These are phyloP conservation scores for Aspergillus pseudoviridinutans DNA, from an alignment of 2,329 filamentous ascomycete genomes.

Conservation along the genomic window DNA sequence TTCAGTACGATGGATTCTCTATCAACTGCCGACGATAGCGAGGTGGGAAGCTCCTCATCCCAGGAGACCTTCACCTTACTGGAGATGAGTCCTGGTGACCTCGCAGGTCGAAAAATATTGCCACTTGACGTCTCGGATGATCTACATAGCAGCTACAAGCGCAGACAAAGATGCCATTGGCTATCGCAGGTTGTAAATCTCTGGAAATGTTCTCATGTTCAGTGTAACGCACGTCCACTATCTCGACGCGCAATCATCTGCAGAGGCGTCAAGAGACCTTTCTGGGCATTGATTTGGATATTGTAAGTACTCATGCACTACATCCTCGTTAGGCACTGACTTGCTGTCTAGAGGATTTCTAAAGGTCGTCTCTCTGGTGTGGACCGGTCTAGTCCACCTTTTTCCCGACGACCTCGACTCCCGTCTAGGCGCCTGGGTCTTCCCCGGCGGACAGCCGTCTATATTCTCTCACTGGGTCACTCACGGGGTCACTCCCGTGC, in stretches of 20 bases:
- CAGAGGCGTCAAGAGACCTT: not conserved
- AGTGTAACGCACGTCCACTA: not conserved
- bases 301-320: not conserved
- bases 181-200: no score
- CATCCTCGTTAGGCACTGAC: not conserved
- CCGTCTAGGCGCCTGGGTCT: slow-evolving; percentile 6
- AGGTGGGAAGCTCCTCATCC: not conserved
- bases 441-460: slow-evolving; percentile 2
- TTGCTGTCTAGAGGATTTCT: not conserved
- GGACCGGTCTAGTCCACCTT: not conserved
- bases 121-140: no score
- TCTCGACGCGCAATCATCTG: not conserved
- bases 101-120: no score
- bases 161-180: no score
- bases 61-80: not conserved
- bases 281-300: not conserved
- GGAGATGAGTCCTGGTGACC: not conserved
- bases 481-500: slow-evolving; percentile 48
- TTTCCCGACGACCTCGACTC: slow-evolving; percentile 6
- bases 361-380: slow-evolving; percentile 1
- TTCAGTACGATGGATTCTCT: not conserved
- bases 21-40: not conserved
- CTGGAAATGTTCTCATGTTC: not conserved
- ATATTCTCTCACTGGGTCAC: slow-evolving; percentile 12
- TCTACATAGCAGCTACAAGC: no score